A percentile compares a stretch with the other conserved stretches of the same genome.
These are phyloP conservation scores for Amanita rubescens DNA, from an alignment of 768 basidiomycete species.

Conservation along the genomic window DNA sequence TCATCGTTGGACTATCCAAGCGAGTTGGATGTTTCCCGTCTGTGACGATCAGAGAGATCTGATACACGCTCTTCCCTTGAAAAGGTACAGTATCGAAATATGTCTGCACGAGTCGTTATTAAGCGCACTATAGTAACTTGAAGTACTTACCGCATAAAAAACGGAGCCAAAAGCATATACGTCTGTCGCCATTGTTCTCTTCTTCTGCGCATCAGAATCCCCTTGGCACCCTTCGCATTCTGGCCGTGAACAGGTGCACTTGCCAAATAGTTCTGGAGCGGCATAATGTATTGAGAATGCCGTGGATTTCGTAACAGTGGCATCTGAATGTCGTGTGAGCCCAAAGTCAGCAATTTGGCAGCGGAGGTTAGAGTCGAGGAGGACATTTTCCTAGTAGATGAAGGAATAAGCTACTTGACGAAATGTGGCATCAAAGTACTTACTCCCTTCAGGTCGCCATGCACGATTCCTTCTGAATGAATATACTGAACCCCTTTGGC, in stretches of 20 bases:
- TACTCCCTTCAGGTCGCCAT: not conserved
- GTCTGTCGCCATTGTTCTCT: not conserved
- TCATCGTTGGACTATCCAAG: slow-evolving; percentile 20
- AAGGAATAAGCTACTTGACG: not conserved
- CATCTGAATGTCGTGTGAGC: not conserved
- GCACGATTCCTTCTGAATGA: not conserved
- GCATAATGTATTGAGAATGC: not conserved
- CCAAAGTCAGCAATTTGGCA: not conserved
- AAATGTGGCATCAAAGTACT: not conserved
- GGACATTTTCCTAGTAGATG: not conserved
- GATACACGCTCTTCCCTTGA: not conserved
- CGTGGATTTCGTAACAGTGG: not conserved
- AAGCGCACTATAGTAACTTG: not conserved
- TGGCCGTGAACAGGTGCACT: not conserved
- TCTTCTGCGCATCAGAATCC: not conserved
- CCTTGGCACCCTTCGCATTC: not conserved
- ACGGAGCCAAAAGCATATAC: not conserved
- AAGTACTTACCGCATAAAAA: not conserved
- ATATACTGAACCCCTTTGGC: not conserved
- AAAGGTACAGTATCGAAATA: not conserved
- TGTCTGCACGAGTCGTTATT: not conserved
- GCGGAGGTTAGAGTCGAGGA: not conserved
- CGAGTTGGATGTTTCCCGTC: slow-evolving; percentile 33
- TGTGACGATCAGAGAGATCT: slow-evolving; percentile 16
- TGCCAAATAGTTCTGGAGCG: not conserved